phyloP scores from a whole-genome alignment of 805 yeast species.

The Barnettozyma vustinii region DNA sequence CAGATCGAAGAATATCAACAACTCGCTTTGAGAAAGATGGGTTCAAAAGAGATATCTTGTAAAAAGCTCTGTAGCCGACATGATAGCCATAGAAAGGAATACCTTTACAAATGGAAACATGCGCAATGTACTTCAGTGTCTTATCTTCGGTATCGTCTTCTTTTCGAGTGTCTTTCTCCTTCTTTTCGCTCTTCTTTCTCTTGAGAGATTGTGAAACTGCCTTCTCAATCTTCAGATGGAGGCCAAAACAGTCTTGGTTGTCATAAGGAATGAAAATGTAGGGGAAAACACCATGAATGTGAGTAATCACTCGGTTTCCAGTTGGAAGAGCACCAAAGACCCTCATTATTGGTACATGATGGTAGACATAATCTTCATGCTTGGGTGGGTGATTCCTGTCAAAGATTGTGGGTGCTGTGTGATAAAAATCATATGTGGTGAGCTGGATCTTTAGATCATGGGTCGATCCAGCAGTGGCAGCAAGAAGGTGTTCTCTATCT shows the following conservation, averaged over 20 bases:
- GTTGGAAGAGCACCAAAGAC: constrained; percentile 66
- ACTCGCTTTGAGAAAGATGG: constrained; percentile 56
- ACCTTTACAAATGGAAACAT: constrained; percentile 62
- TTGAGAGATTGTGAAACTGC: constrained; percentile 36
- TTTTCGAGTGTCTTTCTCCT: constrained; percentile 1
- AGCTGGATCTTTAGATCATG: constrained; percentile 41
- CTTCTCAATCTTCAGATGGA: constrained; percentile 42
- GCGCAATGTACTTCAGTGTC: constrained; percentile 44
- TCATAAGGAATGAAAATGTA: constrained; percentile 65
- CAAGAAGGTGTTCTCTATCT: constrained; percentile 7
- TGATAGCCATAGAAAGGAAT: constrained; percentile 82
- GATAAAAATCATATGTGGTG: constrained; percentile 63
- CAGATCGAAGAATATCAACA: constrained; percentile 42
- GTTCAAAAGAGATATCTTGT: constrained; percentile 63
- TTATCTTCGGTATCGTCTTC: constrained; percentile 4
- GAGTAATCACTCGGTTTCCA: constrained; percentile 57
- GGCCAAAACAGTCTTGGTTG: constrained; percentile 37
- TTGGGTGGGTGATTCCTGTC: constrained; percentile 37
- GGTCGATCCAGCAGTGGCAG: neutral
- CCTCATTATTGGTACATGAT: constrained; percentile 68
- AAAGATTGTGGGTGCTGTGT: constrained; percentile 44
- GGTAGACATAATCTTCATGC: constrained; percentile 24
- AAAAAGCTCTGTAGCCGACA: constrained; percentile 54
- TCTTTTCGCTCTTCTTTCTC: constrained; percentile 12
- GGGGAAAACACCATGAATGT: constrained; percentile 82